Conservation (phyloP, 352 stramenopile species). For the Phytophthora sojae region DNA sequence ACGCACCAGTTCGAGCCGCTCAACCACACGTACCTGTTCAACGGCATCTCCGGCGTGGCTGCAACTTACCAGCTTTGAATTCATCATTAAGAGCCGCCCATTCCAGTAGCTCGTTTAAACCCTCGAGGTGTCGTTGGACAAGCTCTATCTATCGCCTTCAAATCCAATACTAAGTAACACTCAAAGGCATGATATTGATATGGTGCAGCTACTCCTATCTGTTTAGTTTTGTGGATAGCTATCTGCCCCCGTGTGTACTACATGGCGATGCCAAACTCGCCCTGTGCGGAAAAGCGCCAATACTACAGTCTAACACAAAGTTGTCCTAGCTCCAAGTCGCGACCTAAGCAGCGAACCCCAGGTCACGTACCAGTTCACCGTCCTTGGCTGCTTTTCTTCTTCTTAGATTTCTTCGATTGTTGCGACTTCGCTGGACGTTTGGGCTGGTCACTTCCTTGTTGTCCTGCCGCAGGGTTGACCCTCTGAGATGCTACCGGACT, state of each 20-base stretch:
- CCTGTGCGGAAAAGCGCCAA: neutral
- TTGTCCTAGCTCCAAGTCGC: constrained; percentile 4
- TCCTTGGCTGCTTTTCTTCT: constrained; percentile 13
- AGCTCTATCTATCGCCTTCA: constrained; percentile 16
- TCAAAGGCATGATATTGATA: constrained; percentile 27
- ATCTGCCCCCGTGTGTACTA: constrained; percentile 2
- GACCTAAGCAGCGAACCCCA: neutral
- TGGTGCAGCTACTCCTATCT: constrained; percentile 5
- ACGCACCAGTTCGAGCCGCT: constrained; percentile 98
- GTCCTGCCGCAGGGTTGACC: neutral
- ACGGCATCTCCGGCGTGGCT: constrained; percentile 92
- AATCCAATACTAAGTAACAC: constrained; percentile 13
- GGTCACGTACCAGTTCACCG: constrained; percentile 20
- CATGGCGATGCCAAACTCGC: neutral
- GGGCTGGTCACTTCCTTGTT: constrained; percentile 5
- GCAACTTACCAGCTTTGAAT: constrained; percentile 80
- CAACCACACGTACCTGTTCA: constrained; percentile 98
- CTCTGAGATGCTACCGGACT: neutral
- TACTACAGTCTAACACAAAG: constrained; percentile 26
- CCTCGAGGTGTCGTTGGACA: neutral
- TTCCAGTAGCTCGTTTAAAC: neutral
- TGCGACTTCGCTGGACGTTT: constrained; percentile 1
- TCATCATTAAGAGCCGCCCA: neutral
- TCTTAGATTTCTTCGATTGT: constrained; percentile 24
- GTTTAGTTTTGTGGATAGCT: constrained; percentile 1